These are phyloP conservation scores for Chaetomium cochliodes DNA, from an alignment of 495 filamentous ascomycete species.

Conservation along the genomic window DNA sequence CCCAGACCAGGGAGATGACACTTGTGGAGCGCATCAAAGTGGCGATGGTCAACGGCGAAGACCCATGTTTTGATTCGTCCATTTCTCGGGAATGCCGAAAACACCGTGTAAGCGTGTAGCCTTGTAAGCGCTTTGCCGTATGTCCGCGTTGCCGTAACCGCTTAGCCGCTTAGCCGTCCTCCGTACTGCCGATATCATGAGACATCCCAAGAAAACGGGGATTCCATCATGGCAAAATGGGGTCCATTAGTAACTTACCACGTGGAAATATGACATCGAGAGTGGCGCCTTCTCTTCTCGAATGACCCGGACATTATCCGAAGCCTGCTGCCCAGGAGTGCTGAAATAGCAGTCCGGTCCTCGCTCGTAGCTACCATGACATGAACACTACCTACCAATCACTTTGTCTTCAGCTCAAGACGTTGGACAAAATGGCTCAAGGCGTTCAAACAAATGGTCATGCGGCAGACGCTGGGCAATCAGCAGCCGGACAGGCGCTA, in stretches of 20 bases:
- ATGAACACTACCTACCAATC: neutral
- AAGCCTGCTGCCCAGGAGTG: slow-evolving; percentile 1
- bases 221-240: slow-evolving; percentile 1
- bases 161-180: slow-evolving; percentile 8
- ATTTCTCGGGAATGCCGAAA: too few relatives aligned
- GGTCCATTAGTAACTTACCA: neutral
- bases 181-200: slow-evolving; percentile 1
- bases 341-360: slow-evolving; percentile 7
- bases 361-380: neutral
- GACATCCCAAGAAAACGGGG: neutral
- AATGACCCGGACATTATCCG: neutral
- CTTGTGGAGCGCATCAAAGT: slow-evolving; percentile 2
- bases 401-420: neutral
- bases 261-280: neutral
- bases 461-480: slow-evolving; percentile 2
- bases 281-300: neutral
- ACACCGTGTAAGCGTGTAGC: slow-evolving; percentile 6
- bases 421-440: neutral
- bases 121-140: neutral
- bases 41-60: slow-evolving; percentile 1
- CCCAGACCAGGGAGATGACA: neutral
- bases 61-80: slow-evolving; percentile 2
- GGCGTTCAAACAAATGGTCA: slow-evolving; percentile 18
- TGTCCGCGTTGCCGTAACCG: slow-evolving; percentile 12
- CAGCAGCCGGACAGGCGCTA: slow-evolving; percentile 24